phyloP scores from a whole-genome alignment of 2,329 filamentous ascomycete genomes.

The Cladosporium sp. region DNA sequence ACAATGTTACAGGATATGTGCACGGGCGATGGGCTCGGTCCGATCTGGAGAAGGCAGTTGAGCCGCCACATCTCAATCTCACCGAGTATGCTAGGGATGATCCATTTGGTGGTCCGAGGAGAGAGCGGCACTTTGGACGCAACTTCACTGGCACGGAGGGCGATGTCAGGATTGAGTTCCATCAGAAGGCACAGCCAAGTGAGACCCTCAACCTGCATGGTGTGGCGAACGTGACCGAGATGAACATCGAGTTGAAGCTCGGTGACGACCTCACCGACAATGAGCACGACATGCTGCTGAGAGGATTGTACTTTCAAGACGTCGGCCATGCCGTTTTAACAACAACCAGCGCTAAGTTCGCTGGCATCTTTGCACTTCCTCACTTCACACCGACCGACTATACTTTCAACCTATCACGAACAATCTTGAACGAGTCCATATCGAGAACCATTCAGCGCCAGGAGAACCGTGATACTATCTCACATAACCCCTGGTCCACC shows the following conservation, averaged over 20 bases:
- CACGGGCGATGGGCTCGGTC: constrained; percentile 73
- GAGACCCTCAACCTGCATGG: constrained; percentile 34
- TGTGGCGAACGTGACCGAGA: constrained; percentile 61
- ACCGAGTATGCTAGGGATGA: constrained; percentile 63
- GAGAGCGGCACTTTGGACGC: constrained; percentile 64
- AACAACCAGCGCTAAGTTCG: constrained; percentile 88
- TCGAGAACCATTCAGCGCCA: constrained; percentile 66
- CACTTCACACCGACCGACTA: constrained; percentile 68
- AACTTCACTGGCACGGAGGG: constrained; percentile 77
- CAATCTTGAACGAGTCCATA: constrained; percentile 72
- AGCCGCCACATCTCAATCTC: constrained; percentile 48
- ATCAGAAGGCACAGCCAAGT: constrained; percentile 49
- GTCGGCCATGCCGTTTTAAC: constrained; percentile 77
- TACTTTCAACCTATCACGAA: constrained; percentile 49
- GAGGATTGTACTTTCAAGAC: constrained; percentile 84
- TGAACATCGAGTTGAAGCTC: constrained; percentile 69
- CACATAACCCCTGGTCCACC: constrained; percentile 73
- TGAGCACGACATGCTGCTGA: constrained; percentile 75
- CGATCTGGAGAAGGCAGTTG: constrained; percentile 49
- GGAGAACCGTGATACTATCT: constrained; percentile 56
- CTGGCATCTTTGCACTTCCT: constrained; percentile 86
- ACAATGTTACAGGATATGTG: constrained; percentile 75
- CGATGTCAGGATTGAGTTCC: constrained; percentile 68
- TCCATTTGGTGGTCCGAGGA: constrained; percentile 58
- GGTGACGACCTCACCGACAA: constrained; percentile 71